Base-by-base conservation (phyloP, 352 stramenopile species). In the Phytophthora melonis region DNA sequence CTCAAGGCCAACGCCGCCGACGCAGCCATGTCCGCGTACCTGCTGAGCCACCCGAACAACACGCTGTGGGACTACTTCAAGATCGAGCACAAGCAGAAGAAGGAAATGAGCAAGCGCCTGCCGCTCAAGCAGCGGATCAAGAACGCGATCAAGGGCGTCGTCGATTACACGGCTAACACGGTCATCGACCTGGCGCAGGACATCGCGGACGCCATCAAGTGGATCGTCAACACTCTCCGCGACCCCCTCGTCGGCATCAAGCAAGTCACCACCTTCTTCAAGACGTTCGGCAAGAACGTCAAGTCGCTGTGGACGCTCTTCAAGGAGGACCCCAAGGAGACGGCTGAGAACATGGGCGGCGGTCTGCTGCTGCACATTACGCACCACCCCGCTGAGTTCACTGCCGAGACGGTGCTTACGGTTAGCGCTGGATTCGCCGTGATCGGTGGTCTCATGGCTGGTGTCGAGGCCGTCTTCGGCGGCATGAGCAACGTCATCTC, bases 371-470 rank as follows among this genome's bases (percentile, higher is more conserved):
- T 78, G 7, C 66, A 78, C 25, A 67, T 78, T 18, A 68, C 27
- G 50, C 71, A 78, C 52, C 71, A 75, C 39, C 66, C 66, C 3
- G 19, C 71, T 0, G 71, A 78, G 14, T 78, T 78, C 43, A 78
- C 71, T 11, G 66, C 71, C 13, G 71, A 78, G 50, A 71, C 66
- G 0, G 55, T 68, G 10, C 36, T 78, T 19, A 66, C 68, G 53
- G 50, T 78, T 14, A 18, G 47, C 30, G 27, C 18, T 32, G 71
- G 71, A 23, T 71, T 67, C 21, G 71, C 66, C 0, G 66, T 75
- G 39, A 78, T 78, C 52, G 56, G 54, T 50, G 66, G 66, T 13
- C 55, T 78, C 13, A 72, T 78, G 60, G 30, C 25, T 47, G 66
- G 66, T 23, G 71, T 75, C 4, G 60, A 71, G 13, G 41, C 50